Evolutionary conservation across 2,329 filamentous ascomycete genomes (phyloP), one percentile per base, ranked within the genome.

Genomic region (Arthrobotrys musiformis): DNA sequence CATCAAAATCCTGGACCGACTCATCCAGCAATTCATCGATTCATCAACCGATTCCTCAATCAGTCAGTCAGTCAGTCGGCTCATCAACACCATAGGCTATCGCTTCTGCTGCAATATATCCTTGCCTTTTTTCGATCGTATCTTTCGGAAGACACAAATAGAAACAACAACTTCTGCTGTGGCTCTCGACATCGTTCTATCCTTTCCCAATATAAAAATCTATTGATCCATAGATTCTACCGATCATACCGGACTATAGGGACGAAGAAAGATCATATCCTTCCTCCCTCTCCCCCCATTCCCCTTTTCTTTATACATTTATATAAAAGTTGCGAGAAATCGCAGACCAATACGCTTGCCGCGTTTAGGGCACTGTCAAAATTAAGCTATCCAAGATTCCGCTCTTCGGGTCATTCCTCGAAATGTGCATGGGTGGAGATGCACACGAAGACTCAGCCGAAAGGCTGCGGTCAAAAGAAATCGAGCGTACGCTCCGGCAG

Each of bases 401-500:
- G 74, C 58, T 78, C 40, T 78, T 78, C 67, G 68, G 68, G 67
- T 63, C 67, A 17, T 79, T 82, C 76, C 74, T 79, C 81, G 85
- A 79, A 74, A 91, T 91, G 90, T 91, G 90, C 83, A 91, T 91
- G 83, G 88, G 89, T 78, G 84, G 85, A 79, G 85, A 86, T 70
- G 81, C 82, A 77, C 80, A 86, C 81, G 85, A 85, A 81, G 86
- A 86, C 79, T 84, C 83, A 26, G 85, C 86, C 78, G 74, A 72
- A 50, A 78, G 68, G 74, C 58, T 76, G 64, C 89, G 88, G 81
- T 90, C 89, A 77, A 86, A 89, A 83, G 93, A 95, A 83, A 93
- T 99, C 81, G 95, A 99, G 83, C 92, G 91, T 85, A 86, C 89
- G 81, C 89, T 99, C 81, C 91, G 92, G 78, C 89, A 90, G 81